Evolutionary conservation across 2,329 filamentous ascomycete species (phyloP), one percentile per base, ranked within the genome.

Genomic region (Aspergillus nomiae): DNA sequence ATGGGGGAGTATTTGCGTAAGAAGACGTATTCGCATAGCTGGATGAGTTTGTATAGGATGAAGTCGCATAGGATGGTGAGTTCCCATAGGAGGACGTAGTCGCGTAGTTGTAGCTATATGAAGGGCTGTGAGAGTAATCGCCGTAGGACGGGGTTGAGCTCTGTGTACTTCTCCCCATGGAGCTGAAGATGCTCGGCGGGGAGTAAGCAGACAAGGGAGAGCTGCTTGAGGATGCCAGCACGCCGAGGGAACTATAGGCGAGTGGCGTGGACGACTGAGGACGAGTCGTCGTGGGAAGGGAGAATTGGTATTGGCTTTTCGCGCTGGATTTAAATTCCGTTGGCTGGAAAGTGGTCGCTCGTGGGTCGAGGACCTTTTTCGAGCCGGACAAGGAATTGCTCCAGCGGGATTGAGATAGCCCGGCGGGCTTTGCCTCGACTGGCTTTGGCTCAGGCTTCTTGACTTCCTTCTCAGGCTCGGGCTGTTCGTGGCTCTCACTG

Each of bases 131-230:
- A 6, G 51, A 14, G 34, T 55, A 38, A 12, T 55, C 51, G 8
- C 36, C 51, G 11, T 38, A 55, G 5, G 51, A 55, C 1, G 51
- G 51, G 12, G 51, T 55, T 19, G 51, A 55, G 19, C 10, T 55
- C 51, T 55, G 51, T n/a, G 51, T 55, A 9, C 51, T 55, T 36
- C 51, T 36, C 8, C 51, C 51, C n/a, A 55, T 14, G n/a, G 51
- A 55, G 32, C 51, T 55, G n/a, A 55, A 55, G 34, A 55, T 38
- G 51, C 51, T 55, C n/a, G 51, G 32, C n/a, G 36, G 30, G 21
- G 51, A 55, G 30, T 55, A 55, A 26, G 51, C 51, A n/a, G 51
- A 55, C 12, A 55, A 26, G 1, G 51, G 51, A 10, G 51, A 55
- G 34, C 51, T 55, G 32, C 34, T 55, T 6, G 51, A 55, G 6